These are phyloP conservation scores for Pseudogymnoascus pannorum DNA, from an alignment of 2,329 filamentous ascomycete genomes.

Conservation along the genomic window DNA sequence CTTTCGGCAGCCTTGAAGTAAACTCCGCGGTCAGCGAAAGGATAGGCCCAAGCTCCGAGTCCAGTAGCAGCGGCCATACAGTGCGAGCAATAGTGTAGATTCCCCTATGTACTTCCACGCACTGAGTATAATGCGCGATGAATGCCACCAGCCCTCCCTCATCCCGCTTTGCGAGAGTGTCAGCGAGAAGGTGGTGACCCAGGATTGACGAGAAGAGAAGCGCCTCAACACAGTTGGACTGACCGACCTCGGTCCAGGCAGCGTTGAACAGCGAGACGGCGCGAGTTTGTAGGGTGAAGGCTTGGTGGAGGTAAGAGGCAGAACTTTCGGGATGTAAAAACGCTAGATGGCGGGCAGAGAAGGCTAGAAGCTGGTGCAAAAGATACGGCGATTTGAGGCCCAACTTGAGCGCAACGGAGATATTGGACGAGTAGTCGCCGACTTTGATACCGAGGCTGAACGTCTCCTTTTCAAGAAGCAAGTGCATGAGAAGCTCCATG, in stretches of 20 bases:
- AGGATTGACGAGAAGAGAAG: slow-evolving; percentile 31
- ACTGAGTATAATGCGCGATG: slow-evolving; percentile 27
- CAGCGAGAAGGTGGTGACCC: slow-evolving; percentile 30
- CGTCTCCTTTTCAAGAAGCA: slow-evolving; percentile 20
- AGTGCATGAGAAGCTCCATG: slow-evolving; percentile 31
- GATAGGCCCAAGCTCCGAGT: slow-evolving; percentile 25
- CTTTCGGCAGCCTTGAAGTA: slow-evolving; percentile 18
- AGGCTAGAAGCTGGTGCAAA: slow-evolving; percentile 31
- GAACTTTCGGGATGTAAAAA: slow-evolving; percentile 22
- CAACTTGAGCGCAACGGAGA: slow-evolving; percentile 20
- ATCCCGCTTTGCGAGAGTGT: slow-evolving; percentile 26
- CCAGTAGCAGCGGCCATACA: slow-evolving; percentile 26
- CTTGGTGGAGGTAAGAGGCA: slow-evolving; percentile 21
- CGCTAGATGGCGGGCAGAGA: slow-evolving; percentile 32
- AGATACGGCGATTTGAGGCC: slow-evolving; percentile 29
- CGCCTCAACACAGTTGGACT: slow-evolving; percentile 28
- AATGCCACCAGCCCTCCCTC: slow-evolving; percentile 22
- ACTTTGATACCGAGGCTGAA: slow-evolving; percentile 23
- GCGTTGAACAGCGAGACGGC: slow-evolving; percentile 25
- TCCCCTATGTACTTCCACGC: slow-evolving; percentile 21
- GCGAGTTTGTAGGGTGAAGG: slow-evolving; percentile 29
- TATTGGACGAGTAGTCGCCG: slow-evolving; percentile 14
- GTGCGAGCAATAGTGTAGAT: slow-evolving; percentile 14
- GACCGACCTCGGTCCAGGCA: slow-evolving; percentile 18
- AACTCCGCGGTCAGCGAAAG: slow-evolving; percentile 17